phyloP scores from a whole-genome alignment of 352 stramenopile genomes.

The Phytophthora vignae region DNA sequence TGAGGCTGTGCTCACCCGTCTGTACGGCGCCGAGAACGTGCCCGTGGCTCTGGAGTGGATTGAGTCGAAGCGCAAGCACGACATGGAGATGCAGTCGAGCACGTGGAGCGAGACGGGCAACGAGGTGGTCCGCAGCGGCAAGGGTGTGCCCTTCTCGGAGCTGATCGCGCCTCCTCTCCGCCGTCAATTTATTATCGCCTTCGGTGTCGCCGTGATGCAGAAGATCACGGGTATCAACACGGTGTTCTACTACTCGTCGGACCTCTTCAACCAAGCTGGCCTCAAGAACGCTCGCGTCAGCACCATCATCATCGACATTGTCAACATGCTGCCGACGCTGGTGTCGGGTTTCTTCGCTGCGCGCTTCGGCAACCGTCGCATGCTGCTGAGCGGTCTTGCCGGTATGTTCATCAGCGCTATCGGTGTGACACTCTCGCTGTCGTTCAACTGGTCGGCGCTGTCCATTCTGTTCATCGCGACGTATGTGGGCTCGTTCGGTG shows the following conservation, averaged over 20 bases:
- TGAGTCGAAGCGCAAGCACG: conserved; percentile 45
- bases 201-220: conserved; percentile 44
- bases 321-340: conserved; percentile 49
- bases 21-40: conserved; percentile 53
- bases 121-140: conserved; percentile 40
- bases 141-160: conserved; percentile 39
- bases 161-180: conserved; percentile 35
- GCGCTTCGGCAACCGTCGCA: conserved; percentile 44
- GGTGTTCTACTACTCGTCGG: conserved; percentile 64
- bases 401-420: conserved; percentile 48
- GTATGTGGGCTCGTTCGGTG: conserved; percentile 41
- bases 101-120: conserved; percentile 37
- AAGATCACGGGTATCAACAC: conserved; percentile 69
- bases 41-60: conserved; percentile 47
- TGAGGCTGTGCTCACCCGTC: conserved; percentile 37
- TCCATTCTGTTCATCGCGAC: conserved; percentile 51
- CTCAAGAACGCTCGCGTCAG: conserved; percentile 43
- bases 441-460: conserved; percentile 33
- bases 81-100: conserved; percentile 42
- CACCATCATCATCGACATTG: conserved; percentile 47
- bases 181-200: conserved; percentile 49
- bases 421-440: conserved; percentile 48
- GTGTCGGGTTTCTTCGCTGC: conserved; percentile 38
- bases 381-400: conserved; percentile 42
- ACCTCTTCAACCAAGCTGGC: conserved; percentile 47